Conservation (phyloP, 2,329 filamentous ascomycete species). For the Claviceps africana region DNA sequence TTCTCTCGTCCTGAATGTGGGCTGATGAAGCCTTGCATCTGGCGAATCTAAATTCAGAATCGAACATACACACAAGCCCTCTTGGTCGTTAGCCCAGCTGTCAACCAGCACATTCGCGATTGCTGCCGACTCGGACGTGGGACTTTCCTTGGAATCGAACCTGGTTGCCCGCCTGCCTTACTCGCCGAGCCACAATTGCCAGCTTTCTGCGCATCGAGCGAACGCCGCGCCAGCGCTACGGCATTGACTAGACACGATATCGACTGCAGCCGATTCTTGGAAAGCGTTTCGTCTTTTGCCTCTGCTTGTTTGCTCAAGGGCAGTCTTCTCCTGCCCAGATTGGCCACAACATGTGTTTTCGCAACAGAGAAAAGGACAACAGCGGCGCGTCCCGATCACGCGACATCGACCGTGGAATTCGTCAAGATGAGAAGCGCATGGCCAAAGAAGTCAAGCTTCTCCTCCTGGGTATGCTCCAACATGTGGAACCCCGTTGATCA, state of each 20-base stretch:
- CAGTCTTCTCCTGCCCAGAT: not conserved
- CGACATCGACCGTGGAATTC: constrained; percentile 77
- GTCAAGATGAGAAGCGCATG: constrained; percentile 76
- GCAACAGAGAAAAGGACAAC: constrained; percentile 35
- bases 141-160: not conserved
- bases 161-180: not conserved
- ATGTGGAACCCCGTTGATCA: not conserved
- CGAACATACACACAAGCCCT: not conserved
- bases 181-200: not conserved
- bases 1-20: not conserved
- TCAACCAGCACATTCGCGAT: not conserved
- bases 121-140: not conserved
- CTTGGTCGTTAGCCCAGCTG: not conserved
- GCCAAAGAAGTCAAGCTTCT: constrained; percentile 85
- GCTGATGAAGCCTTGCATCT: not conserved
- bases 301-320: not conserved
- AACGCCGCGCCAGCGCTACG: not conserved
- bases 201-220: not conserved
- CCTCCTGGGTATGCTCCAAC: constrained; percentile 54
- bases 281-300: not conserved
- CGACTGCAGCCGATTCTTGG: not conserved
- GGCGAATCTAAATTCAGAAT: too few relatives aligned
- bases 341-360: constrained; percentile 45
- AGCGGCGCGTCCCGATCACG: constrained; percentile 39
- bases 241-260: not conserved